Evolutionary conservation across 257 asterid genomes (phyloP).

Genomic region (Solanum okadae): DNA sequence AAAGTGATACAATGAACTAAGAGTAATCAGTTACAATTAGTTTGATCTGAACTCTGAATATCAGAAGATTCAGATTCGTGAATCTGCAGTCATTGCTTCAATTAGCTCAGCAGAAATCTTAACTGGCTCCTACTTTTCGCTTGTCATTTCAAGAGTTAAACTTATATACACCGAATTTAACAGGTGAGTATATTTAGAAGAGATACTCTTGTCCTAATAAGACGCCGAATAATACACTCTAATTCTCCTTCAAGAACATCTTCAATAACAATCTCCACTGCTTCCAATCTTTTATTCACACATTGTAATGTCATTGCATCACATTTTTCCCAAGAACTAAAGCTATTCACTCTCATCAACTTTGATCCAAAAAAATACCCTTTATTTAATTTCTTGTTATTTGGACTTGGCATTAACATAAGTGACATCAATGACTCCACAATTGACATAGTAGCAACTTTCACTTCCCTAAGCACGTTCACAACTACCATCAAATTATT

Average conservation of each 20-base stretch:
- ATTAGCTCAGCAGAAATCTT: not conserved
- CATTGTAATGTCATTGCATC: constrained; percentile 19
- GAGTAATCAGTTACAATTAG: not conserved
- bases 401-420: constrained; percentile 43
- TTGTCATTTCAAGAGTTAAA: not conserved
- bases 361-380: constrained; percentile 35
- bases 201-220: constrained; percentile 62
- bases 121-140: not conserved
- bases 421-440: constrained; percentile 55
- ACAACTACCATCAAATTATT: constrained; percentile 33
- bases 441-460: constrained; percentile 33
- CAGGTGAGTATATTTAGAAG: constrained; percentile 53
- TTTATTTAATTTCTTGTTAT: constrained; percentile 24
- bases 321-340: constrained; percentile 51
- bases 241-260: constrained; percentile 51
- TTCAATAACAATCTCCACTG: constrained; percentile 47
- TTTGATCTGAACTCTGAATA: not conserved
- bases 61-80: not conserved
- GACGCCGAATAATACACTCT: constrained; percentile 54
- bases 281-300: constrained; percentile 48
- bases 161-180: not conserved
- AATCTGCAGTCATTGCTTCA: not conserved
- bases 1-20: too few species aligned
- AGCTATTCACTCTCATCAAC: constrained; percentile 49
- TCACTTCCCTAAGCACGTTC: constrained; percentile 44